Evolutionary conservation across 805 yeast genomes (phyloP), one percentile per base, ranked within the genome.

Genomic region (Metschnikowia dekortorum): DNA sequence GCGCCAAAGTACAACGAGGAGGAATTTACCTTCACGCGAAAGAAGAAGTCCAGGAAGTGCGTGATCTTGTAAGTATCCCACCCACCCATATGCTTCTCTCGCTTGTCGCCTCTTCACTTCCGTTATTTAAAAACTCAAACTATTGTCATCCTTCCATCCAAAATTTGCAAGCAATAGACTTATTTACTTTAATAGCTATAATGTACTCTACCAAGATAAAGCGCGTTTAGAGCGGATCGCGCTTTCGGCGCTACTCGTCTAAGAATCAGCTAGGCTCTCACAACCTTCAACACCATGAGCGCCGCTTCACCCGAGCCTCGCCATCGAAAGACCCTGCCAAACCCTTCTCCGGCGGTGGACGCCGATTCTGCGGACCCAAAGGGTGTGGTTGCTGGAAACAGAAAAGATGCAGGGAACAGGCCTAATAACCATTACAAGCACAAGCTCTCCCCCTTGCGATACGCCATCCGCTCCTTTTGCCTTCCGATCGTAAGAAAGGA

Each of bases 401-500:
- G n/a, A 22, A 53, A 50, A 31, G 96, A 89, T 63, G 91, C 96
- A 0, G 97, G 97, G 0, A 83, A 85, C 54, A 79, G 79, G 58
- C 77, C 86, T 2, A 74, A 74, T 37, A 81, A 80, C 47, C 92
- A 83, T 61, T 92, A 91, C 69, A 73, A 51, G 58, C 57, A 73
- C 6, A 70, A 76, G 34, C 74, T 91, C 68, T 71, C 85, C 3
- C 76, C 82, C 0, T 44, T 76, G 51, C 69, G 94, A 43, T 85
- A 73, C 62, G 60, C 62, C 10, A 55, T 84, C 45, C 77, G 98
- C 46, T 65, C 75, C 30, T 52, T 59, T 49, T 62, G 88, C 30
- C 66, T 84, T 36, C 85, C 85, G 0, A 56, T 75, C 14, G 76
- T 91, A 6, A 73, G 85, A 30, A 60, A 67, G 43, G 98, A 92